Conservation (phyloP, 1,284 basidiomycete genomes). For the Fistulinella cinereoalba region DNA sequence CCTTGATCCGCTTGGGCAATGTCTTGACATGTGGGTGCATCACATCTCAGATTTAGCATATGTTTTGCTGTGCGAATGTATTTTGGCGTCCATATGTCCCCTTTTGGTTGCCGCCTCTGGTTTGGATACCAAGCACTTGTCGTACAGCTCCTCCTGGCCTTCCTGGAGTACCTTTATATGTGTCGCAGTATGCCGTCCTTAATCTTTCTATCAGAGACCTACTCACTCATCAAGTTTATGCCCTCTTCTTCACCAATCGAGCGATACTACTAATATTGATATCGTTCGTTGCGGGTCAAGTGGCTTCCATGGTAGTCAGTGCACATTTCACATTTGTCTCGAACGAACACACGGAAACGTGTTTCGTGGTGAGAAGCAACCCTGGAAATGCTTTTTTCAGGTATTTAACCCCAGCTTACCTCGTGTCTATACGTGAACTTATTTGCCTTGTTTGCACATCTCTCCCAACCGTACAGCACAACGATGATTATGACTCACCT, state of each 20-base stretch:
- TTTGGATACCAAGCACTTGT: constrained; percentile 16
- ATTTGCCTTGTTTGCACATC: background rate
- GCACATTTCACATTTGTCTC: constrained; percentile 8
- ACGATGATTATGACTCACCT: constrained; percentile 12
- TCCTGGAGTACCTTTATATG: constrained; percentile 14
- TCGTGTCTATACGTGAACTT: too few relatives aligned
- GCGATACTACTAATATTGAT: constrained; percentile 6
- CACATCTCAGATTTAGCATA: constrained; percentile 15
- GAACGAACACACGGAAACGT: constrained; percentile 7
- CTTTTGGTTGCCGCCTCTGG: constrained; percentile 15
- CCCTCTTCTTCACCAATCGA: constrained; percentile 11
- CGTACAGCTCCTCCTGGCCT: constrained; percentile 15
- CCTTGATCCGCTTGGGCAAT: background rate
- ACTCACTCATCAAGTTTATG: constrained; percentile 13
- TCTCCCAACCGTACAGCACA: background rate
- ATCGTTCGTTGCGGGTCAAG: constrained; percentile 3
- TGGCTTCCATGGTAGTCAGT: constrained; percentile 11
- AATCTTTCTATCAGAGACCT: background rate
- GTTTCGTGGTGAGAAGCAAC: constrained; percentile 4
- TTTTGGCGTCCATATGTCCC: constrained; percentile 6
- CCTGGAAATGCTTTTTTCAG: background rate
- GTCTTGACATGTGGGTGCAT: background rate
- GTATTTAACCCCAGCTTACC: background rate
- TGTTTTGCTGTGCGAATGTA: constrained; percentile 19
- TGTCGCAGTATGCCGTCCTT: constrained; percentile 12